Percentiles rank a stretch among this genome's conserved stretches.
phyloP scores from a whole-genome alignment of 257 asterid genomes.

The Asclepias syriaca region DNA sequence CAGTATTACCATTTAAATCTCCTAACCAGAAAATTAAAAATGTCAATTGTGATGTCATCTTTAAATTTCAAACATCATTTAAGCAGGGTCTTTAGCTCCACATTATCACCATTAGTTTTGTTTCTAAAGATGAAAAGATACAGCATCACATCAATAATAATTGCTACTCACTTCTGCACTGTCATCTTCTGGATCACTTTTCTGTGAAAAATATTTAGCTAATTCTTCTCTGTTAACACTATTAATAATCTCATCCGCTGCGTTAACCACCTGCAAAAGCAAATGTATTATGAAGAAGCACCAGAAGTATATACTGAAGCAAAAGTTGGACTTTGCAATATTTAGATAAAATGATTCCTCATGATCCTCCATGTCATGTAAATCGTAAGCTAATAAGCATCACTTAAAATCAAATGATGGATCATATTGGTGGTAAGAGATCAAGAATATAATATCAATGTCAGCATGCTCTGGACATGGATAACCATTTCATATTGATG shows the following conservation, averaged over 20 bases:
- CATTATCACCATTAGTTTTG: not conserved
- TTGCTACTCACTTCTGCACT: constrained; percentile 70
- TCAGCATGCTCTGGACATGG: not conserved
- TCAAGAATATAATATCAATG: not conserved
- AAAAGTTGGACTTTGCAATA: not conserved
- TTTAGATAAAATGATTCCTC: not conserved
- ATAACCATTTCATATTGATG: not conserved
- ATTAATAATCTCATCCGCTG: constrained; percentile 67
- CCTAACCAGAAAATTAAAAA: not conserved
- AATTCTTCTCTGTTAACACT: constrained; percentile 74
- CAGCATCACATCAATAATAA: not conserved
- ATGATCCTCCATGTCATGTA: not conserved
- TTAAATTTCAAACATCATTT: not conserved
- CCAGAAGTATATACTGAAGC: constrained; percentile 2
- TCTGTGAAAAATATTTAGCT: constrained; percentile 57
- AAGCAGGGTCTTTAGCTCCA: not conserved
- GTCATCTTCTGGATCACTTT: constrained; percentile 85
- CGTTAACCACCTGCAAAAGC: constrained; percentile 57
- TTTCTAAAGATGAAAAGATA: not conserved
- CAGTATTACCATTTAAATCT: not conserved
- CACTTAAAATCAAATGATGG: not conserved
- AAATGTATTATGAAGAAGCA: constrained; percentile 2
- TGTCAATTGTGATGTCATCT: not conserved
- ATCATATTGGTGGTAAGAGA: not conserved
- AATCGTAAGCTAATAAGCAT: not conserved